Percentiles rank a stretch among this genome's conserved stretches.
Evolutionary conservation across 345 rosid species (phyloP).

Genomic region (Garcia nutans): DNA sequence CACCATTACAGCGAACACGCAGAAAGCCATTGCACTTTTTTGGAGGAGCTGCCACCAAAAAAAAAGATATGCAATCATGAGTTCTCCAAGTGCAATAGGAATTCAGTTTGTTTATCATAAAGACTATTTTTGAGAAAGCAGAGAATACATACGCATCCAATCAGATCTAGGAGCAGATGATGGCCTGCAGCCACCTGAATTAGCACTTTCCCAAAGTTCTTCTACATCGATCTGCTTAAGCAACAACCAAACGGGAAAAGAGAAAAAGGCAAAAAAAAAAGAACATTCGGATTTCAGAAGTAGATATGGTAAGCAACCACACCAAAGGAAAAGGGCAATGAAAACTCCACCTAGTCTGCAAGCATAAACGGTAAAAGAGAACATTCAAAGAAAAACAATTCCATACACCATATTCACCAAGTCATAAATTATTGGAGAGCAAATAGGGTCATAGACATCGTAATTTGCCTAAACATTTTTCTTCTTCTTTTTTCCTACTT

Average conservation of each 20-base stretch:
- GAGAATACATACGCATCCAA: conserved; percentile 73
- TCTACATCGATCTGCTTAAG: conserved; percentile 62
- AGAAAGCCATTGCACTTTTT: conserved; percentile 79
- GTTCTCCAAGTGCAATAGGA: neutral
- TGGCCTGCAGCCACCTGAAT: conserved; percentile 88
- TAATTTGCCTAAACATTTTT: neutral
- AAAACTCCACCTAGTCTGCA: neutral
- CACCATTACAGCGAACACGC: conserved; percentile 98
- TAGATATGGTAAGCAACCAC: neutral
- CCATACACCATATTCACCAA: neutral
- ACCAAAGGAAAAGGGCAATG: neutral
- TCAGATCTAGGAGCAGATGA: conserved; percentile 95
- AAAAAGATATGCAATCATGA: conserved; percentile 1
- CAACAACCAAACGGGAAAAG: neutral
- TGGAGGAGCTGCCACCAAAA: conserved; percentile 73
- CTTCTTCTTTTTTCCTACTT: no score
- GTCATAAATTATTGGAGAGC: neutral
- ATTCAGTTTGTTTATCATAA: neutral
- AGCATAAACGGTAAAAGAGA: neutral
- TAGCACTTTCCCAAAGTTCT: conserved; percentile 87
- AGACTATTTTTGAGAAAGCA: conserved; percentile 13
- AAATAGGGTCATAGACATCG: neutral
- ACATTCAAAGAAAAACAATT: neutral
- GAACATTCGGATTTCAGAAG: conserved; percentile 1
- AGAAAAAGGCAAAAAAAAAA: neutral